Base-by-base conservation (phyloP, 805 yeast species). In the Alloascoidea africana region DNA sequence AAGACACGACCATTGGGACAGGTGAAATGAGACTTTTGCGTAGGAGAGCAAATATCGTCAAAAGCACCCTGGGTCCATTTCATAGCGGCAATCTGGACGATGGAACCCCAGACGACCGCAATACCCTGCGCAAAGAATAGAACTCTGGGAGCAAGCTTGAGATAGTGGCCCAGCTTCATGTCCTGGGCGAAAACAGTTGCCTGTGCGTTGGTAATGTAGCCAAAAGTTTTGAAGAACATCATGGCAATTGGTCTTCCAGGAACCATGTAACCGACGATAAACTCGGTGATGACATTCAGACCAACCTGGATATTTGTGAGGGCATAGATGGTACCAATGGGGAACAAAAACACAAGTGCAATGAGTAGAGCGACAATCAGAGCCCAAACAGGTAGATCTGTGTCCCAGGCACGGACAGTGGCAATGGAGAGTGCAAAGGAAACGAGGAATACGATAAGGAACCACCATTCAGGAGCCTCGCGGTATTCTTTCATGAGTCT, bases 391-490 rank as follows among this genome's bases (percentile, higher is more conserved):
- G 82, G 78, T 1, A 77, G 68, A 38, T 68, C 68, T 47, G 59
- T 59, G 17, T 53, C 57, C 55, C 65, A 66, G 2, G 53, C 55
- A 33, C 59, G 49, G 27, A 66, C 50, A 18, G 60, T 50, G 6
- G 59, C 62, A 17, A 51, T 65, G 49, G 65, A 63, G 39, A 74
- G 55, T 1, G 59, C 54, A 14, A 75, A 61, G 36, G 73, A 68
- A 1, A 60, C 44, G 3, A 66, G 36, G 35, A 76, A 59, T 13
- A 70, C 57, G 2, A 54, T 42, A 3, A 56, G 47, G 46, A 66
- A 76, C 77, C 82, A 72, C 75, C 76, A 70, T 34, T 66, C 68
- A 2, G 83, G 84, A 18, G 72, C 78, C 44, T 74, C 81, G 4
- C 61, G 62, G 51, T 78, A 76, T 17, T 54, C 48, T 23, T 55